Conservation (phyloP, 257 asterid genomes). For the Nicotiana noctiflora region DNA sequence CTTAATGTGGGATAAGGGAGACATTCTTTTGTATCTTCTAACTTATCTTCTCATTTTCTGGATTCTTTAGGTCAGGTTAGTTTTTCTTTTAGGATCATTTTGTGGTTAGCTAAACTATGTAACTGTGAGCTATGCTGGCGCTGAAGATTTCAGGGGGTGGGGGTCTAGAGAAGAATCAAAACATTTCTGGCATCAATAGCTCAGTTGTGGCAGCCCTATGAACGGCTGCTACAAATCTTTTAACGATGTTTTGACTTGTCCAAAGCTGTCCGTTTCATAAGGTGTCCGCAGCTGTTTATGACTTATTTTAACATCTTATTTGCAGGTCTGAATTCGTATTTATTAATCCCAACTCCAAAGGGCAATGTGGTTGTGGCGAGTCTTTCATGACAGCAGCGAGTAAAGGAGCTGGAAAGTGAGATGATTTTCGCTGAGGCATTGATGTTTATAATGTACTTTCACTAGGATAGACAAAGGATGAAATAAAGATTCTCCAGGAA, state of each 20-base stretch:
- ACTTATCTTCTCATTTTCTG: neutral
- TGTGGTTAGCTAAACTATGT: neutral
- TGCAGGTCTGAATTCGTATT: slow-evolving; percentile 15
- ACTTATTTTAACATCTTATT: neutral
- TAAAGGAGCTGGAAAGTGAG: slow-evolving; percentile 6
- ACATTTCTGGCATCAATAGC: neutral
- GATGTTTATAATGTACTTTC: slow-evolving; percentile 5
- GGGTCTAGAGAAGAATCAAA: neutral
- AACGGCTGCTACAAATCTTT: neutral
- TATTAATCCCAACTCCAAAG: slow-evolving; percentile 23
- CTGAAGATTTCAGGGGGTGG: neutral
- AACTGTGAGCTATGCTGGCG: neutral
- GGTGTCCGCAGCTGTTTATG: neutral
- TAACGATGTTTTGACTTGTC: neutral
- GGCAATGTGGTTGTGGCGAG: slow-evolving; percentile 27
- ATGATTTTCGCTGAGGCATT: neutral
- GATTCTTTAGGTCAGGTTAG: neutral
- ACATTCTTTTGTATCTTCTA: neutral
- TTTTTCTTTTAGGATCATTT: neutral
- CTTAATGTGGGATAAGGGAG: neutral
- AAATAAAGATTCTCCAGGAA: neutral
- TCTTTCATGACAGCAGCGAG: slow-evolving; percentile 17
- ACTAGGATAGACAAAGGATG: neutral
- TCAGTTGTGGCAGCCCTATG: neutral
- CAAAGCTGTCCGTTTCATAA: neutral